phyloP scores from a whole-genome alignment of 345 rosid genomes.

The Moricandia moricandioides region DNA sequence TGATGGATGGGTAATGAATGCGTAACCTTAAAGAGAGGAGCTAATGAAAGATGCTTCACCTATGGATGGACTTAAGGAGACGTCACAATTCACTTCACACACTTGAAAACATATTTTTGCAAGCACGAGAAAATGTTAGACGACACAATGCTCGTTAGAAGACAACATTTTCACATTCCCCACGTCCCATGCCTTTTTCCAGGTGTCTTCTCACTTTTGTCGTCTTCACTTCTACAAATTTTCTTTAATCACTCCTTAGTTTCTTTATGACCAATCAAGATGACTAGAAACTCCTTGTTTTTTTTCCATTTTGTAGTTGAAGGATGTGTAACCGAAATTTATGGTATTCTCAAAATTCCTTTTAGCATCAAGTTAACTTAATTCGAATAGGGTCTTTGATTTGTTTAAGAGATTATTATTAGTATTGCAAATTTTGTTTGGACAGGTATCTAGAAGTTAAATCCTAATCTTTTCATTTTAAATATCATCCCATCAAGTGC shows the following conservation, averaged over 20 bases:
- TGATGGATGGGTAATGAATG: constrained; percentile 38
- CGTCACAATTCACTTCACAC: constrained; percentile 35
- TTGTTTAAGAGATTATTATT: too few relatives aligned
- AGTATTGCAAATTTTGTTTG: too few relatives aligned
- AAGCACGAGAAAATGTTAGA: constrained; percentile 33
- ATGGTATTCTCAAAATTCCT: not conserved
- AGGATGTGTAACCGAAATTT: not conserved
- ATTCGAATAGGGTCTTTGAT: not conserved
- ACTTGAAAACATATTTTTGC: constrained; percentile 20
- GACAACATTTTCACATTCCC: constrained; percentile 30
- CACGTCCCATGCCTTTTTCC: constrained; percentile 40
- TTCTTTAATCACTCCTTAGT: not conserved
- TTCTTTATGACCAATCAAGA: not conserved
- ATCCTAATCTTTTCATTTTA: too few relatives aligned
- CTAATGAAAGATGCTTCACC: constrained; percentile 38
- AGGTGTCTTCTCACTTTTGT: constrained; percentile 34
- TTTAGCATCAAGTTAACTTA: not conserved
- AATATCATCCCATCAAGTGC: too few relatives aligned
- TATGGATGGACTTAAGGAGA: constrained; percentile 26
- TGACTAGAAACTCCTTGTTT: not conserved
- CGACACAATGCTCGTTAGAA: constrained; percentile 8
- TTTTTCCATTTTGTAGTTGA: not conserved
- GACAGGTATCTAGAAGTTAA: too few relatives aligned
- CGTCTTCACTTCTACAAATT: constrained; percentile 6
- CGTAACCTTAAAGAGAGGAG: constrained; percentile 39